Evolutionary conservation across 768 basidiomycete species (phyloP).

Genomic region (Lactarius trivialis): DNA sequence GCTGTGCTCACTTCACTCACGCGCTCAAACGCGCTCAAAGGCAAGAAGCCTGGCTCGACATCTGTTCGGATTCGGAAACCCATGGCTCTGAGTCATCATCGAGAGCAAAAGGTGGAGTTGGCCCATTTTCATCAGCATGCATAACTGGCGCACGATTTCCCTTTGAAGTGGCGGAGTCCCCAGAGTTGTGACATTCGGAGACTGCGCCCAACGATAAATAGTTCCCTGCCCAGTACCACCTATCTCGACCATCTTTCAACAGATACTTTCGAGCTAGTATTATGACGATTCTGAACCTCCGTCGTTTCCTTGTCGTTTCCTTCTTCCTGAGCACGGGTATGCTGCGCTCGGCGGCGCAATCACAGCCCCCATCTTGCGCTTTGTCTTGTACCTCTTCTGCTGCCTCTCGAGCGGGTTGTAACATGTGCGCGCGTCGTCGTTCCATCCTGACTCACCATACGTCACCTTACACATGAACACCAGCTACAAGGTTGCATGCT

Average conservation of each 20-base stretch:
- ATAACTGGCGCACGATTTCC: not conserved
- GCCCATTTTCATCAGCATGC: not conserved
- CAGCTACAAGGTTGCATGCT: not conserved
- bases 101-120: not conserved
- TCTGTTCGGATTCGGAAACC: not conserved
- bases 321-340: not conserved
- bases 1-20: not conserved
- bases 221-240: not conserved
- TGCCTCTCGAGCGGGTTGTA: not conserved
- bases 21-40: not conserved
- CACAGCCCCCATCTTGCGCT: not conserved
- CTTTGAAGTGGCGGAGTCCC: not conserved
- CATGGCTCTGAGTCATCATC: not conserved
- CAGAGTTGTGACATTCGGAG: not conserved
- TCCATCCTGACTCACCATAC: not conserved
- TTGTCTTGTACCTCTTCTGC: not conserved
- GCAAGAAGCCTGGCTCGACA: not conserved
- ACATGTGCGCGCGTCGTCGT: not conserved
- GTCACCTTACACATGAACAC: not conserved
- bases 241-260: not conserved
- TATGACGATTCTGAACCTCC: not conserved
- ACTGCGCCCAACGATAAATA: not conserved
- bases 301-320: not conserved
- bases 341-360: not conserved
- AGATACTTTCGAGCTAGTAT: not conserved